Base-by-base conservation (phyloP, 1,284 basidiomycete genomes). In the Moesziomyces aphidis region DNA sequence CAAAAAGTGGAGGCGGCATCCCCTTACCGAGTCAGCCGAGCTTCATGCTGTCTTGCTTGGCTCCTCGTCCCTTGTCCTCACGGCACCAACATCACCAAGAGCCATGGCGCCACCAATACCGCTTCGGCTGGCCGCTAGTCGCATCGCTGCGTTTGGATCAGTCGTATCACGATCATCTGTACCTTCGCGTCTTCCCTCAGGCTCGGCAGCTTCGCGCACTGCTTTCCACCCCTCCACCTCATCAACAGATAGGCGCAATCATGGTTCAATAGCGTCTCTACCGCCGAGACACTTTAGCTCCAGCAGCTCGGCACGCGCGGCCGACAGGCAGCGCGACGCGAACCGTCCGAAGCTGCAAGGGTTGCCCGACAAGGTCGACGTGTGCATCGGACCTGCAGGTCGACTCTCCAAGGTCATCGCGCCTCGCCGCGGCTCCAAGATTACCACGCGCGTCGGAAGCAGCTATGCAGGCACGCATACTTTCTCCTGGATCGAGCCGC, bases 401-500 rank as follows among this genome's bases (percentile, higher is more conserved):
- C 77, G 79, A 17, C 73, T 81, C 8, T 65, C 79, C 43, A 79
- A 80, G 61, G 63, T 79, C 26, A 63, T 77, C n/a, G 55, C 61
- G 1, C 67, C 78, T 0, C 66, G 76, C 3, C 55, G 62, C 10
- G 72, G 71, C 5, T 55, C 45, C 55, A 74, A 72, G 53, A 80
- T 81, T 55, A 81, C 79, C 31, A 79, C 79, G 1, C 73, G 76
- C 3, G 77, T 80, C 1, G 79, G 78, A 1, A 77, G 73, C 56
- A 77, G 70, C 55, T 81, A 73, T 63, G 77, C 77, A 0, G 84
- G 85, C n/a, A 79, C 79, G 8, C 84, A 85, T 42, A 77, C 79
- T 0, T 79, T 85, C 15, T 59, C 70, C 26, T 86, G 85, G 85
- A 58, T 78, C n/a, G 54, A 75, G 0, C 51, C 73, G 8, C 85